phyloP scores from a whole-genome alignment of 176 grass and related monocot species.

The Aegilops longissima region DNA sequence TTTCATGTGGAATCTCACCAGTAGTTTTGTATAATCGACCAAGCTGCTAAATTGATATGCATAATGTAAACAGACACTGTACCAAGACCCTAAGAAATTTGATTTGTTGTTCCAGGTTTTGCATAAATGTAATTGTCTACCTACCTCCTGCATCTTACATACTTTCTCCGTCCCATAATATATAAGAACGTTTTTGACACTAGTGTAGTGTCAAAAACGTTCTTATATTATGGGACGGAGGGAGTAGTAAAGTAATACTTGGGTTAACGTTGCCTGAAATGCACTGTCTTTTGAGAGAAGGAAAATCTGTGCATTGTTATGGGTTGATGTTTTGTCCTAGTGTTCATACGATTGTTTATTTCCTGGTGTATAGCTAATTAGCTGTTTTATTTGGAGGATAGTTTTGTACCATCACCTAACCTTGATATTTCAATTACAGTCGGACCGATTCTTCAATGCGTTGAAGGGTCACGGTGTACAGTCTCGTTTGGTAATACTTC shows the following conservation, averaged over 20 bases:
- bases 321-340: not conserved
- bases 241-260: not conserved
- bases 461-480: constrained; percentile 94
- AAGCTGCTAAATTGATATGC: not conserved
- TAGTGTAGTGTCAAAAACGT: no score
- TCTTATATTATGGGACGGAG: no score
- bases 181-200: no score
- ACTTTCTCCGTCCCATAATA: no score
- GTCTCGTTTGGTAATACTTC: constrained; percentile 94
- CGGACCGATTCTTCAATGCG: constrained; percentile 98
- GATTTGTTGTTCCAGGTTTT: constrained; percentile 1
- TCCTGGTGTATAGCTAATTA: constrained; percentile 7
- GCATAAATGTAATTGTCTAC: not conserved
- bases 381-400: not conserved
- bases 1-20: not conserved
- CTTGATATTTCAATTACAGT: constrained; percentile 52
- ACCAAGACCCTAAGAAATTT: not conserved
- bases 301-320: constrained; percentile 12
- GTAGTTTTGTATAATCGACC: not conserved
- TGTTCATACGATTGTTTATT: not conserved
- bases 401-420: constrained; percentile 2
- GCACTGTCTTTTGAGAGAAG: not conserved
- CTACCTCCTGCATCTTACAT: constrained; percentile 1
- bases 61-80: not conserved
- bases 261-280: not conserved